Evolutionary conservation across 2,329 filamentous ascomycete genomes (phyloP).

Genomic region (Colletotrichum simmondsii): DNA sequence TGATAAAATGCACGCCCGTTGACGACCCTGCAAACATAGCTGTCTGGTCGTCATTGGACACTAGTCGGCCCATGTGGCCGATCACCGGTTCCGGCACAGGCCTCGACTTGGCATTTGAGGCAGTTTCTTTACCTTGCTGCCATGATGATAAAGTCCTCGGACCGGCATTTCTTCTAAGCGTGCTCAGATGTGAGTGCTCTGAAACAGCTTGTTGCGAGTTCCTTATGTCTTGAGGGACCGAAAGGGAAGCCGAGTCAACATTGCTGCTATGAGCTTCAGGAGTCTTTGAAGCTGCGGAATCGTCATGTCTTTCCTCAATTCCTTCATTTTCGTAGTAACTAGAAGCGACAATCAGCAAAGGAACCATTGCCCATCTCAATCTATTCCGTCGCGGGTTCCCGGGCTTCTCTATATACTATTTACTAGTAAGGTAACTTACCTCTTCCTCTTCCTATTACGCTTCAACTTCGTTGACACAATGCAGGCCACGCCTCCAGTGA

Average conservation of each 20-base stretch:
- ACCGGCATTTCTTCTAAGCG: neutral
- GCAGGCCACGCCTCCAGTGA: slow-evolving; percentile 8
- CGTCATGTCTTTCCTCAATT: slow-evolving; percentile 7
- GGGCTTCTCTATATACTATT: no score
- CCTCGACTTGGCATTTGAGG: neutral
- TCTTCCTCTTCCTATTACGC: slow-evolving; percentile 31
- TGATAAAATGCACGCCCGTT: slow-evolving; percentile 42
- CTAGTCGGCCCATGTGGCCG: slow-evolving; percentile 40
- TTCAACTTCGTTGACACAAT: slow-evolving; percentile 26
- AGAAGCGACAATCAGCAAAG: neutral
- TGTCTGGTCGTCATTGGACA: slow-evolving; percentile 36
- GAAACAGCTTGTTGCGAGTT: neutral
- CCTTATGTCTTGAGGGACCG: neutral
- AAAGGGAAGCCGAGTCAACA: neutral
- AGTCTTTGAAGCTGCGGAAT: neutral
- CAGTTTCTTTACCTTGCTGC: neutral
- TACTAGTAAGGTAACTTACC: slow-evolving; percentile 4
- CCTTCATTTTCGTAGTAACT: slow-evolving; percentile 30
- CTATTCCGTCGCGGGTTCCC: no score
- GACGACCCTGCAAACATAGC: slow-evolving; percentile 41
- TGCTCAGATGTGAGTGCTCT: neutral
- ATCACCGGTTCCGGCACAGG: slow-evolving; percentile 33
- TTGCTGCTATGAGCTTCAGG: neutral
- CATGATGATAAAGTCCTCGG: neutral
- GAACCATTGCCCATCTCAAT: no score